A percentile compares a stretch with the other conserved stretches of the same genome.
These are phyloP conservation scores for Vigna reflexopilosa DNA, from an alignment of 306 rosid species.

Conservation along the genomic window DNA sequence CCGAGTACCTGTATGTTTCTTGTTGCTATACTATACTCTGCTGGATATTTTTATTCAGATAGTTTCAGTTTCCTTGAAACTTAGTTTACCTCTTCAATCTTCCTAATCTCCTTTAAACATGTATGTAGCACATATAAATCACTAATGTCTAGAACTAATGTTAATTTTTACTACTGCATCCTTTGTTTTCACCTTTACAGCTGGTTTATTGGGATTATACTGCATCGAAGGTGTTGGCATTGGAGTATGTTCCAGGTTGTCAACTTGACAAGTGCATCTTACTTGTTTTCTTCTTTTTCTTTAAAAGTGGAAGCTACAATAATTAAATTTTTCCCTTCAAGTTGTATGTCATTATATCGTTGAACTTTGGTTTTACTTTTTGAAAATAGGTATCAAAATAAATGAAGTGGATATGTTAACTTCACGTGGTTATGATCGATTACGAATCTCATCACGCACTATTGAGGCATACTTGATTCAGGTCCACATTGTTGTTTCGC, in stretches of 20 bases:
- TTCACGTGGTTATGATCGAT: conserved; percentile 68
- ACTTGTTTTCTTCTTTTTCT: conserved; percentile 9
- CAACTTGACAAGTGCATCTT: conserved; percentile 44
- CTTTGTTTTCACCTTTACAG: conserved; percentile 53
- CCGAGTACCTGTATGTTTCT: conserved; percentile 93
- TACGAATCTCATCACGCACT: conserved; percentile 74
- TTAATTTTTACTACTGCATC: conserved; percentile 10
- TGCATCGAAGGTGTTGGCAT: conserved; percentile 79
- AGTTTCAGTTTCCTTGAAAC: conserved; percentile 33
- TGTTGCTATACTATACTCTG: conserved; percentile 43
- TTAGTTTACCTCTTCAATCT: conserved; percentile 4
- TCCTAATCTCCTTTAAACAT: conserved; percentile 1
- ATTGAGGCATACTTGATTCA: conserved; percentile 94
- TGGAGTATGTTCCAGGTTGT: conserved; percentile 98
- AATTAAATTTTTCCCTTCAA: conserved; percentile 18
- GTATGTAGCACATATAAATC: conserved; percentile 24
- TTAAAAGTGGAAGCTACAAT: conserved; percentile 1
- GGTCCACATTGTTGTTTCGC: conserved; percentile 53
- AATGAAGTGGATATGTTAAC: conserved; percentile 66
- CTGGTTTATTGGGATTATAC: conserved; percentile 94
- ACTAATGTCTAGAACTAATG: not conserved
- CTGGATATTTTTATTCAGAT: conserved; percentile 3
- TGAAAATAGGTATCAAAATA: conserved; percentile 74
- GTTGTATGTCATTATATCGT: conserved; percentile 28
- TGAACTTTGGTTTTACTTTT: conserved; percentile 38